A percentile compares a stretch with the other conserved stretches of the same genome.
Conservation (phyloP, 495 filamentous ascomycete genomes). For the Annulohypoxylon bovei region DNA sequence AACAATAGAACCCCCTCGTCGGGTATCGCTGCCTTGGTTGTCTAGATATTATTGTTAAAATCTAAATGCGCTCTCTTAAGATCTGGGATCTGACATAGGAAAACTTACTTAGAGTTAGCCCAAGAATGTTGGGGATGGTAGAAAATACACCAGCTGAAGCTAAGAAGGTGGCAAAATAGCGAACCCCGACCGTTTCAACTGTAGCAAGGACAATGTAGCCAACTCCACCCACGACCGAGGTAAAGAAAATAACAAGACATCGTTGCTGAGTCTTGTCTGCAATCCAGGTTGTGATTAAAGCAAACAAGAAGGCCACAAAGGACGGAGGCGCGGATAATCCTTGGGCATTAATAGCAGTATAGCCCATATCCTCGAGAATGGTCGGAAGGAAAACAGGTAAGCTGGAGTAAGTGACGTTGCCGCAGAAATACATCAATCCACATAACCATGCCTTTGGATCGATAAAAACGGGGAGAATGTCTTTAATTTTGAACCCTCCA, state of each 20-base stretch:
- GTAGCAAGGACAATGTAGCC: slow-evolving; percentile 78
- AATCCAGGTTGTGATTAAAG: slow-evolving; percentile 70
- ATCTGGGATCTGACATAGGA: neutral
- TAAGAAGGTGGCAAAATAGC: slow-evolving; percentile 72
- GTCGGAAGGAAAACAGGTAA: slow-evolving; percentile 84
- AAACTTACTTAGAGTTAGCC: slow-evolving; percentile 65
- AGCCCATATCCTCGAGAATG: slow-evolving; percentile 80
- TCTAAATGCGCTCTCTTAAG: neutral
- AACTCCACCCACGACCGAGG: slow-evolving; percentile 69
- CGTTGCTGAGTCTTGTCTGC: slow-evolving; percentile 79
- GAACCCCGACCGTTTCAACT: slow-evolving; percentile 63
- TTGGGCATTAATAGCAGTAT: slow-evolving; percentile 73
- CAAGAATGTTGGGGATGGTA: slow-evolving; percentile 70
- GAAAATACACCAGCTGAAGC: slow-evolving; percentile 72
- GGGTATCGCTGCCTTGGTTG: slow-evolving; percentile 72
- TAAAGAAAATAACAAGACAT: slow-evolving; percentile 67
- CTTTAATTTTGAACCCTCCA: slow-evolving; percentile 63
- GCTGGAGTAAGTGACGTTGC: slow-evolving; percentile 72
- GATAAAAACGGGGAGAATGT: slow-evolving; percentile 63
- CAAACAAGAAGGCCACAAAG: slow-evolving; percentile 73
- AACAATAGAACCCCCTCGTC: slow-evolving; percentile 71
- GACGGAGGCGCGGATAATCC: slow-evolving; percentile 82
- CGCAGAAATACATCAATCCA: slow-evolving; percentile 57
- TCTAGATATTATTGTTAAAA: slow-evolving; percentile 43
- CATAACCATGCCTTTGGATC: slow-evolving; percentile 63